Percentiles rank a stretch among this genome's conserved stretches.
These are phyloP conservation scores for Candida vartiovaarae DNA, from an alignment of 805 yeast genomes.

Conservation along the genomic window DNA sequence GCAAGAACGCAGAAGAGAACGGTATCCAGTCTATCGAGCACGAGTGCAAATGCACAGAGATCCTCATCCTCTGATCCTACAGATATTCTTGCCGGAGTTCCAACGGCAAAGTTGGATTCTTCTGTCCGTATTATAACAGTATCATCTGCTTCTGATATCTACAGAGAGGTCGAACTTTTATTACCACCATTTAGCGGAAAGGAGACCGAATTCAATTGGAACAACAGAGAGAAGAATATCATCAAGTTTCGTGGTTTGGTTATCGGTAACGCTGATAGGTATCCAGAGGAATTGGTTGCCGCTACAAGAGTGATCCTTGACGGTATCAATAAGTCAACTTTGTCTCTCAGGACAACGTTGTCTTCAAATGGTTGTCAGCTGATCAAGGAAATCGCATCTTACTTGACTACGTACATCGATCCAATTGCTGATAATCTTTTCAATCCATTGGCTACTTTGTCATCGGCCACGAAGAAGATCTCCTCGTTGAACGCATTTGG, in stretches of 20 bases:
- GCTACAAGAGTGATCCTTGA: conserved; percentile 37
- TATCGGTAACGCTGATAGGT: conserved; percentile 47
- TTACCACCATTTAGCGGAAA: conserved; percentile 50
- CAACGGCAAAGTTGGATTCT: conserved; percentile 17
- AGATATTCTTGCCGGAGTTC: conserved; percentile 11
- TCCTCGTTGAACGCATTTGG: conserved; percentile 28
- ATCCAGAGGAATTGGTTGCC: conserved; percentile 30
- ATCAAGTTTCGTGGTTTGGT: conserved; percentile 50
- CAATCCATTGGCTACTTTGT: conserved; percentile 24
- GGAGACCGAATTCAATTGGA: conserved; percentile 91
- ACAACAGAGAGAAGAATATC: conserved; percentile 55
- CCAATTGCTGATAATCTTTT: conserved; percentile 29
- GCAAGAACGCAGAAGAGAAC: conserved; percentile 6
- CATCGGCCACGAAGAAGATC: conserved; percentile 34
- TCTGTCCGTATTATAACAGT: conserved; percentile 8
- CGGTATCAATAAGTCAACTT: conserved; percentile 55
- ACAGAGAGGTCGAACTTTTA: conserved; percentile 22
- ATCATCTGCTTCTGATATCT: conserved; percentile 15
- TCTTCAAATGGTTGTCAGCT: conserved; percentile 70
- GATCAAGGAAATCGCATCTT: conserved; percentile 50
- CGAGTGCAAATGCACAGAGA: not conserved
- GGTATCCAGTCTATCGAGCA: not conserved
- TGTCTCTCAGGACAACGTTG: conserved; percentile 79
- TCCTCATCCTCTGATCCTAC: conserved; percentile 9
- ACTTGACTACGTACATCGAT: conserved; percentile 23